phyloP scores from a whole-genome alignment of 1,284 basidiomycete genomes.

The Tylopilus sp. region DNA sequence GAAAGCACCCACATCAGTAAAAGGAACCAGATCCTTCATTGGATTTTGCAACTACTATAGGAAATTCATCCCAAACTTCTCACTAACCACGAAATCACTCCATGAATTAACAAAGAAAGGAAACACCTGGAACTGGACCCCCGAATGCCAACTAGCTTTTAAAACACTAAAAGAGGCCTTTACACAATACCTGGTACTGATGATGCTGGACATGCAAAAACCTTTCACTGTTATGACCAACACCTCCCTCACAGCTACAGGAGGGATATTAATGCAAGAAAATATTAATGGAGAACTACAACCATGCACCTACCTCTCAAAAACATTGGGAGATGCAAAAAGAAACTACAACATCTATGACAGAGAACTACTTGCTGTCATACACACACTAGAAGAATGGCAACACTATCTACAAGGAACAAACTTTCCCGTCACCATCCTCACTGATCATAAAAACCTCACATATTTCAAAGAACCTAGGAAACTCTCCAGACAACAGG shows the following conservation, averaged over 20 bases:
- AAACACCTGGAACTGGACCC: too few relatives aligned
- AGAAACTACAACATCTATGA: not conserved
- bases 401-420: not conserved
- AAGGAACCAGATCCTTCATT: too few relatives aligned
- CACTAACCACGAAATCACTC: too few relatives aligned
- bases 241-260: not conserved
- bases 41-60: too few relatives aligned
- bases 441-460: not conserved
- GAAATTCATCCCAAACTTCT: too few relatives aligned
- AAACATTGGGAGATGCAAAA: not conserved
- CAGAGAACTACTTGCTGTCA: not conserved
- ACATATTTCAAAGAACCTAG: not conserved
- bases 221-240: not conserved
- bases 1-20: too few relatives aligned
- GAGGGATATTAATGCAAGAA: not conserved
- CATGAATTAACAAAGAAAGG: too few relatives aligned
- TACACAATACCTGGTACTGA: not conserved
- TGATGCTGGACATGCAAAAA: not conserved
- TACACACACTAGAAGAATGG: not conserved
- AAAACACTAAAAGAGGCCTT: not conserved
- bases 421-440: not conserved
- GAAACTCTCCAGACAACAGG: not conserved
- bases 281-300: not conserved
- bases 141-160: not conserved
- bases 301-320: too few relatives aligned